Evolutionary conservation across 2,329 filamentous ascomycete genomes (phyloP).

Genomic region (Penicillium sp.): DNA sequence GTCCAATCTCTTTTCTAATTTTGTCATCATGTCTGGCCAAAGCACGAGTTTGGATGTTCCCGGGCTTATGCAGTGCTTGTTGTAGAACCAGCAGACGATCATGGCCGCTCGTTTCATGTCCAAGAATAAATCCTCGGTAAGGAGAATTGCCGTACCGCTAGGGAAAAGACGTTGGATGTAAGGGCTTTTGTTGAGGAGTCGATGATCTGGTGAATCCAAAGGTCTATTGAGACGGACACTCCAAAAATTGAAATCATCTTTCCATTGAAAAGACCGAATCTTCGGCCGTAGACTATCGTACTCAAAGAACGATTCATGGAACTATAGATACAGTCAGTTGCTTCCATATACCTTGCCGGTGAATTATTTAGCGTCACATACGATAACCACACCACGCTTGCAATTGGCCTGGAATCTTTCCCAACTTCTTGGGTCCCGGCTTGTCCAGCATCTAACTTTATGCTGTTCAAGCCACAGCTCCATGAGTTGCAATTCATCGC

Average conservation of each 20-base stretch:
- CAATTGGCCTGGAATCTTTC: slow-evolving; percentile 31
- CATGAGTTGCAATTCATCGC: slow-evolving; percentile 28
- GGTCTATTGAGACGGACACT: slow-evolving; percentile 30
- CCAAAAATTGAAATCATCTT: slow-evolving; percentile 35
- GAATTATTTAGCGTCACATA: slow-evolving; percentile 20
- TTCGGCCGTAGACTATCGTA: slow-evolving; percentile 29
- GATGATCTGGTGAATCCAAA: slow-evolving; percentile 23
- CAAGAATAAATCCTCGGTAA: slow-evolving; percentile 41
- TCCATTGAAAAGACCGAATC: slow-evolving; percentile 24
- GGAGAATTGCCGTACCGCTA: slow-evolving; percentile 36
- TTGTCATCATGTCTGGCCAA: slow-evolving; percentile 36
- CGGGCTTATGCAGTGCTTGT: slow-evolving; percentile 16
- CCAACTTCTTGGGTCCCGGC: slow-evolving; percentile 34
- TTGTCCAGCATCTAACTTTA: slow-evolving; percentile 29
- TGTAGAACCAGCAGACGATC: slow-evolving; percentile 39
- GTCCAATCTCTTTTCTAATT: slow-evolving; percentile 31
- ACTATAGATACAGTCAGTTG: slow-evolving; percentile 22
- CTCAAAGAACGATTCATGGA: slow-evolving; percentile 37
- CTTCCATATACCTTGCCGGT: not conserved
- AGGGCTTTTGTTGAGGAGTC: not conserved
- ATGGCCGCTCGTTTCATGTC: slow-evolving; percentile 30
- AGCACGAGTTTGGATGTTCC: slow-evolving; percentile 36
- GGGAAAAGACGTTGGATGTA: slow-evolving; percentile 41
- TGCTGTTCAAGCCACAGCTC: slow-evolving; percentile 27
- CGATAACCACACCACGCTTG: slow-evolving; percentile 34